Percentiles rank a stretch among this genome's conserved stretches.
Conservation (phyloP, 2,329 filamentous ascomycete species). For the Penicillium sumatraense region DNA sequence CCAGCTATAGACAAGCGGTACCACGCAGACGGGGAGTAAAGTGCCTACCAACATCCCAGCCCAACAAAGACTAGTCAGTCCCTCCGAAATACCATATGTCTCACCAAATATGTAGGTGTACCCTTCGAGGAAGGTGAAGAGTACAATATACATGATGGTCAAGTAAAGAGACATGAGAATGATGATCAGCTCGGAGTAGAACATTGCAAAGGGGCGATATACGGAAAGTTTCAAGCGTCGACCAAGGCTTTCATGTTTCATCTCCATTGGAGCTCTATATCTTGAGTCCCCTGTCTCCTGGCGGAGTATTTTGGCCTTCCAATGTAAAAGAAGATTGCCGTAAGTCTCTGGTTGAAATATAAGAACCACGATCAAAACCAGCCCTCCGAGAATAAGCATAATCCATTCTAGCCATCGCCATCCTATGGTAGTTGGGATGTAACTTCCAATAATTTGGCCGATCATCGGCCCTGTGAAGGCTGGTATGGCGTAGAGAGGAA, state of each 20-base stretch:
- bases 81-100: conserved; percentile 44
- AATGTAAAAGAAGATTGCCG: conserved; percentile 48
- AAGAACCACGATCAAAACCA: conserved; percentile 41
- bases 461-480: conserved; percentile 42
- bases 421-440: conserved; percentile 12
- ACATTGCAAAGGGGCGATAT: conserved; percentile 47
- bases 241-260: conserved; percentile 20
- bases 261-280: conserved; percentile 44
- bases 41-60: background rate
- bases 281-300: conserved; percentile 48
- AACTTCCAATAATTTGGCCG: conserved; percentile 20
- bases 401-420: conserved; percentile 53
- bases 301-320: conserved; percentile 48
- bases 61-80: background rate
- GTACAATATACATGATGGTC: conserved; percentile 34
- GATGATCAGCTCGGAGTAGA: conserved; percentile 33
- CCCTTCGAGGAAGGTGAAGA: conserved; percentile 46
- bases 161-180: conserved; percentile 32
- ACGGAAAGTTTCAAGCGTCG: conserved; percentile 40
- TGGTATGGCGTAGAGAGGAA: conserved; percentile 55
- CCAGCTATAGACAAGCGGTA: background rate
- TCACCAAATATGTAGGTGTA: conserved; percentile 57
- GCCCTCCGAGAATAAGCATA: conserved; percentile 42
- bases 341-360: conserved; percentile 57
- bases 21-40: background rate